These are phyloP conservation scores for Rhizopogon vinicolor DNA, from an alignment of 768 basidiomycete species.

Conservation along the genomic window DNA sequence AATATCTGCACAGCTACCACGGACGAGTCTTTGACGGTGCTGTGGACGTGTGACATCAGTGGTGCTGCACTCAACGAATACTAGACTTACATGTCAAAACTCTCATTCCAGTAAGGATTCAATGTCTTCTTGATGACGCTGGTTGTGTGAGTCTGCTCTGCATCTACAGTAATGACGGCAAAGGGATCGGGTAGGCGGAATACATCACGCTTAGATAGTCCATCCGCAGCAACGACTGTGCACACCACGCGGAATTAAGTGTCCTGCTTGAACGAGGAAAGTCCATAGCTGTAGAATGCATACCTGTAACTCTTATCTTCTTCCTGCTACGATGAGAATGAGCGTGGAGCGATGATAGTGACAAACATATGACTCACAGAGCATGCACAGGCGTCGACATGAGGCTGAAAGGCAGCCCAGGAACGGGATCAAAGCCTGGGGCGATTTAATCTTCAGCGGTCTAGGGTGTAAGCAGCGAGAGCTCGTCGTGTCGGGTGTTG, in stretches of 20 bases:
- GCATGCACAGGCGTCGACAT: slow-evolving; percentile 24
- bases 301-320: slow-evolving; percentile 79
- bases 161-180: slow-evolving; percentile 97
- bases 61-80: neutral
- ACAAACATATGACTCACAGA: slow-evolving; percentile 18
- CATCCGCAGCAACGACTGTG: slow-evolving; percentile 92
- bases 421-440: neutral
- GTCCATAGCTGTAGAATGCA: slow-evolving; percentile 10
- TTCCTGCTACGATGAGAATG: slow-evolving; percentile 39
- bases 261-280: neutral
- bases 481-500: slow-evolving; percentile 8
- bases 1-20: slow-evolving; percentile 98
- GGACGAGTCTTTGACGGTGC: slow-evolving; percentile 96
- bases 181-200: slow-evolving; percentile 97
- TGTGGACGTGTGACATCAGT: slow-evolving; percentile 25
- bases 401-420: neutral
- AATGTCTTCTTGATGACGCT: slow-evolving; percentile 95
- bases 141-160: slow-evolving; percentile 95
- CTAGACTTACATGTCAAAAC: slow-evolving; percentile 84
- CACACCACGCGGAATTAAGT: slow-evolving; percentile 3
- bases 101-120: slow-evolving; percentile 97
- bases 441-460: neutral
- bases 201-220: slow-evolving; percentile 90
- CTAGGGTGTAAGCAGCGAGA: neutral
- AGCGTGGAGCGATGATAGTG: slow-evolving; percentile 1